phyloP scores from a whole-genome alignment of 2,329 filamentous ascomycete genomes.

The Fusarium solani-melongenae region DNA sequence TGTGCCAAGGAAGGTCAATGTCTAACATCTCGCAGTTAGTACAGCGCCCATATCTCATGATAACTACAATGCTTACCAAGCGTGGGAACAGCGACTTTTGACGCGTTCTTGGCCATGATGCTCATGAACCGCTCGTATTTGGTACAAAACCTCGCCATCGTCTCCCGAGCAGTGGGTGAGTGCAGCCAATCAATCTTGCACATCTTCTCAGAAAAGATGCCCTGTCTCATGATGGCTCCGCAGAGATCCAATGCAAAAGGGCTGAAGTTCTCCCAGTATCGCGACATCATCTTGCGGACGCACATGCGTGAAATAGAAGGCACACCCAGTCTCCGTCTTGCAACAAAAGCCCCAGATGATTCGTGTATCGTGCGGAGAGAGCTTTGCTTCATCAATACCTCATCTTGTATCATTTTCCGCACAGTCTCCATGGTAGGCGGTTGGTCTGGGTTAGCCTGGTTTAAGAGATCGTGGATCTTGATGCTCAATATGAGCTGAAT shows the following conservation, averaged over 20 bases:
- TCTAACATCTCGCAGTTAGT: conserved; percentile 45
- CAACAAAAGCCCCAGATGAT: conserved; percentile 7
- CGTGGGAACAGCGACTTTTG: conserved; percentile 71
- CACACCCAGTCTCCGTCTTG: not conserved
- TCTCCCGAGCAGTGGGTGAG: conserved; percentile 71
- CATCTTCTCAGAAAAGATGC: conserved; percentile 79
- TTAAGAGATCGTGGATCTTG: conserved; percentile 54
- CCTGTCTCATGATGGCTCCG: conserved; percentile 74
- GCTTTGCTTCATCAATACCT: conserved; percentile 50
- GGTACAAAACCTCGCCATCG: conserved; percentile 70
- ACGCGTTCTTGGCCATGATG: conserved; percentile 64
- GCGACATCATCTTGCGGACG: conserved; percentile 74
- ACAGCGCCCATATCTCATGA: not conserved
- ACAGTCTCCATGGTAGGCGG: conserved; percentile 62
- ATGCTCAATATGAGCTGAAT: conserved; percentile 59
- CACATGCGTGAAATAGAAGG: conserved; percentile 52
- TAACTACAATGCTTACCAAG: conserved; percentile 53
- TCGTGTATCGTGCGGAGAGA: conserved; percentile 29
- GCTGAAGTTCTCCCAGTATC: conserved; percentile 76
- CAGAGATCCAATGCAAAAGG: conserved; percentile 73
- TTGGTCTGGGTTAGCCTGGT: conserved; percentile 26
- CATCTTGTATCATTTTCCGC: conserved; percentile 59
- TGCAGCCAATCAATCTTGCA: conserved; percentile 81
- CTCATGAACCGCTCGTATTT: conserved; percentile 74
- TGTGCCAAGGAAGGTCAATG: conserved; percentile 83